Conservation (phyloP, 495 filamentous ascomycete genomes). For the Elaphomyces granulatus region DNA sequence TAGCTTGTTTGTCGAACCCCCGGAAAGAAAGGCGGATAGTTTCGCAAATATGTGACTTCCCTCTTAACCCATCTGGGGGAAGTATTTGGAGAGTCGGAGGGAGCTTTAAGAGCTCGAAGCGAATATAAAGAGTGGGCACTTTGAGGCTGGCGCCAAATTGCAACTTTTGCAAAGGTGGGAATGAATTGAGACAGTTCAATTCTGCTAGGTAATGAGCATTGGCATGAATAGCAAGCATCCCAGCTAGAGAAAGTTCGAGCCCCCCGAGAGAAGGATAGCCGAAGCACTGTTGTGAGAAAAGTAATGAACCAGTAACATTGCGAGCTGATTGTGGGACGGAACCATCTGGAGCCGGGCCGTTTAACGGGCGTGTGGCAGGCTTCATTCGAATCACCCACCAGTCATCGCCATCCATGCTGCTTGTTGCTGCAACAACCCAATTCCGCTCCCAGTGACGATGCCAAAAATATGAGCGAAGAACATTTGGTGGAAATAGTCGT, state of each 20-base stretch:
- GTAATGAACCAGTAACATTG: neutral
- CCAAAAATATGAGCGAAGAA: conserved; percentile 48
- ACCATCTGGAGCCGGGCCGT: conserved; percentile 1
- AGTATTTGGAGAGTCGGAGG: conserved; percentile 20
- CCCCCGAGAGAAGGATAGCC: conserved; percentile 22
- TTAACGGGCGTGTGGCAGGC: conserved; percentile 1
- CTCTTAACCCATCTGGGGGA: conserved; percentile 16
- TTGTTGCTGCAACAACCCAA: conserved; percentile 55
- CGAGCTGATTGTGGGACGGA: conserved; percentile 3
- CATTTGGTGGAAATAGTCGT: conserved; percentile 44
- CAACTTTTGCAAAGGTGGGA: conserved; percentile 23
- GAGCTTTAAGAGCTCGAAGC: conserved; percentile 20
- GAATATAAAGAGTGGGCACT: conserved; percentile 25
- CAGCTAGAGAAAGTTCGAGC: conserved; percentile 25
- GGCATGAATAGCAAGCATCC: conserved; percentile 27
- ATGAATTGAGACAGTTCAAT: conserved; percentile 17
- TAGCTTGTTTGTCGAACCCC: conserved; percentile 23
- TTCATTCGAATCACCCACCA: conserved; percentile 60
- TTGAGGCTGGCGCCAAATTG: conserved; percentile 18
- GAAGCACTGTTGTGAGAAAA: conserved; percentile 10
- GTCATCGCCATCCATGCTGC: conserved; percentile 56
- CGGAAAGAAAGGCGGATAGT: conserved; percentile 28
- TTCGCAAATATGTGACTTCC: conserved; percentile 19
- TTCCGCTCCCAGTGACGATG: conserved; percentile 44
- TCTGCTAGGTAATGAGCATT: conserved; percentile 28